Percentiles rank a stretch among this genome's conserved stretches.
Conservation (phyloP, 805 yeast genomes). For the Sugiyamaella chiloensis region DNA sequence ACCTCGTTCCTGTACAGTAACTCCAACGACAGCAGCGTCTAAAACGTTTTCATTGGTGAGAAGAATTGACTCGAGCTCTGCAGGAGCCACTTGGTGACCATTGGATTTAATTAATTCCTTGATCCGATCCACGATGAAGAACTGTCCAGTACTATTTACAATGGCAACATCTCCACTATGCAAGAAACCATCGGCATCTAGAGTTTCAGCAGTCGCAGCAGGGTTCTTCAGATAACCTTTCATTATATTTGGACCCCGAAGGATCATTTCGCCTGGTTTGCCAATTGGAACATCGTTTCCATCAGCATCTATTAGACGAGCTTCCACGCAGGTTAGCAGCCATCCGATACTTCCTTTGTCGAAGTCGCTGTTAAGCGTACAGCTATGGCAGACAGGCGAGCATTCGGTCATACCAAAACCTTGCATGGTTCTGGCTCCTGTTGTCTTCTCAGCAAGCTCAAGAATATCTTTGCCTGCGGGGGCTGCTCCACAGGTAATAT, state of each 20-base stretch:
- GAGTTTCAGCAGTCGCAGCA: slow-evolving; percentile 45
- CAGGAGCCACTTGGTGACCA: slow-evolving; percentile 30
- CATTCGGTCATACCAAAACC: slow-evolving; percentile 62
- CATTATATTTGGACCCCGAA: slow-evolving; percentile 57
- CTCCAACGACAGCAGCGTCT: slow-evolving; percentile 27
- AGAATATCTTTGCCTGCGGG: slow-evolving; percentile 57
- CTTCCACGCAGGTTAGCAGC: slow-evolving; percentile 45
- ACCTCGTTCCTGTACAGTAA: slow-evolving; percentile 32
- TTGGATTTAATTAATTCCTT: slow-evolving; percentile 60
- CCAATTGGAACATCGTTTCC: slow-evolving; percentile 46
- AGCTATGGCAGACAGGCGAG: slow-evolving; percentile 49
- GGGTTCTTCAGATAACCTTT: slow-evolving; percentile 47
- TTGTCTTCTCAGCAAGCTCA: slow-evolving; percentile 55
- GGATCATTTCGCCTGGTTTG: slow-evolving; percentile 50
- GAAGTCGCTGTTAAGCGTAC: slow-evolving; percentile 17
- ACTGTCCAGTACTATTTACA: slow-evolving; percentile 37
- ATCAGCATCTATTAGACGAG: slow-evolving; percentile 41
- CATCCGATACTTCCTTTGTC: slow-evolving; percentile 37
- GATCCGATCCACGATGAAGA: slow-evolving; percentile 54
- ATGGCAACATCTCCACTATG: slow-evolving; percentile 55
- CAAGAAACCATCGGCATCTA: slow-evolving; percentile 53
- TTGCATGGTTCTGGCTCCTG: slow-evolving; percentile 52
- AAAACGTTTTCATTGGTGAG: slow-evolving; percentile 23
- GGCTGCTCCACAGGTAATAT: slow-evolving; percentile 47
- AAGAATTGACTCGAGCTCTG: slow-evolving; percentile 26